Base-by-base conservation (phyloP, 2,329 filamentous ascomycete species). In the Penicillium sp. region DNA sequence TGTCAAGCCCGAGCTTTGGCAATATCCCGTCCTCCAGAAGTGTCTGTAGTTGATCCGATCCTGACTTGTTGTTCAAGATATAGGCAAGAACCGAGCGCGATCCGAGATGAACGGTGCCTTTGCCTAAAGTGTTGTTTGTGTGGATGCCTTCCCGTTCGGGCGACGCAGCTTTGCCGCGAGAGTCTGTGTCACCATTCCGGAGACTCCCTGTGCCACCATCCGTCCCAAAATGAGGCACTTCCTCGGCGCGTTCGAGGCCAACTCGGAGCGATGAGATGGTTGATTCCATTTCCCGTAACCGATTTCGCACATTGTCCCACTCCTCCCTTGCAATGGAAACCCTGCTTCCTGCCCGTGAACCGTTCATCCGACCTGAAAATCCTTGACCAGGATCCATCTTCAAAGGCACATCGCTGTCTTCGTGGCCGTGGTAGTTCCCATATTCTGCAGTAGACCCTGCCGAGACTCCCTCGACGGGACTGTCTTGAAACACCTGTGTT, bases 1-100 rank as follows among this genome's bases (percentile, higher is more conserved):
- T 83, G 58, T 83, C 81, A 32, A 84, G 70, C 3, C 81, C 81
- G 48, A 84, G 74, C 46, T 83, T 78, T 0, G 81, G 80, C 24
- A 84, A 65, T 54, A 84, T 80, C 40, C 78, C 80, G 55, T 80
- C 80, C 54, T 81, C 79, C 39, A 83, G 65, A 9, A 83, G 65
- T 42, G 81, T 76, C 53, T 80, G 76, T 4, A 73, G 63, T 52
- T 74, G 71, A 34, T 72, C 67, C 9, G 70, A 69, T 12, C 70
- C 69, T 9, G 80, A 72, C 33, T 78, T 75, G 25, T 79, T 75
- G 26, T 77, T 75, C 55, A 78, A 69, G 32, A 84, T 77, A 51
- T 83, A 77, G 9, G 81, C 81, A 9, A 82, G 73, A 1, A 83
- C 79, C 0, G 81, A 84, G 49, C 79, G 75, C 32, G 78, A 80